phyloP scores from a whole-genome alignment of 148 eudicot genomes.

The Fagopyrum esculentum region DNA sequence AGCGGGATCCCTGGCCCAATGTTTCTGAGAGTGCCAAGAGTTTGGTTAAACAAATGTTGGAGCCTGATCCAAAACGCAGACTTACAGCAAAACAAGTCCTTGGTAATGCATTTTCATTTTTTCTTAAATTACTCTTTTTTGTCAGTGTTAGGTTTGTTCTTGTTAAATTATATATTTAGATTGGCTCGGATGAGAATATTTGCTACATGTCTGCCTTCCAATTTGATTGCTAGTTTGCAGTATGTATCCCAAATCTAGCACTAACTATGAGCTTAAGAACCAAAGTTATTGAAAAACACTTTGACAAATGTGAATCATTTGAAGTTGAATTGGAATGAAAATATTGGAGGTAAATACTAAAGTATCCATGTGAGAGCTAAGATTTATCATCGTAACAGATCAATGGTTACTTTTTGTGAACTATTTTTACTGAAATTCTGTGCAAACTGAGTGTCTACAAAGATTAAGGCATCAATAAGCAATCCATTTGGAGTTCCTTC shows the following conservation, averaged over 20 bases:
- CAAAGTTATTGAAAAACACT: not conserved
- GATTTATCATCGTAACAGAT: not conserved
- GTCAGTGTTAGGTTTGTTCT: not conserved
- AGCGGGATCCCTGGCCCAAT: slow-evolving; percentile 96
- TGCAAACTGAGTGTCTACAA: not conserved
- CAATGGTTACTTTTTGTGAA: not conserved
- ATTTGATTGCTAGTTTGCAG: not conserved
- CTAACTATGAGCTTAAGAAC: not conserved
- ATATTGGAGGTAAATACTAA: not conserved
- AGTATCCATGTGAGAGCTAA: not conserved
- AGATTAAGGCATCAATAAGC: not conserved
- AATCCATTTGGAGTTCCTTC: not conserved
- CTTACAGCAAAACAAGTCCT: slow-evolving; percentile 65
- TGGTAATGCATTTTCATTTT: slow-evolving; percentile 18
- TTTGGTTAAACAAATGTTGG: slow-evolving; percentile 39
- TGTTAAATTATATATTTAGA: not conserved
- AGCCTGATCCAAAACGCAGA: slow-evolving; percentile 80
- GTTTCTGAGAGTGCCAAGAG: slow-evolving; percentile 77
- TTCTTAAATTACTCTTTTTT: not conserved
- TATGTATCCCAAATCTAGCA: not conserved
- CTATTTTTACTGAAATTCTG: not conserved
- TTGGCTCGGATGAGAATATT: not conserved
- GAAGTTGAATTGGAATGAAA: not conserved
- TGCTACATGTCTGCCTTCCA: not conserved
- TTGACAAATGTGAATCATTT: not conserved